Conservation (phyloP, 441 rosid species). For the Aleurites moluccanus region DNA sequence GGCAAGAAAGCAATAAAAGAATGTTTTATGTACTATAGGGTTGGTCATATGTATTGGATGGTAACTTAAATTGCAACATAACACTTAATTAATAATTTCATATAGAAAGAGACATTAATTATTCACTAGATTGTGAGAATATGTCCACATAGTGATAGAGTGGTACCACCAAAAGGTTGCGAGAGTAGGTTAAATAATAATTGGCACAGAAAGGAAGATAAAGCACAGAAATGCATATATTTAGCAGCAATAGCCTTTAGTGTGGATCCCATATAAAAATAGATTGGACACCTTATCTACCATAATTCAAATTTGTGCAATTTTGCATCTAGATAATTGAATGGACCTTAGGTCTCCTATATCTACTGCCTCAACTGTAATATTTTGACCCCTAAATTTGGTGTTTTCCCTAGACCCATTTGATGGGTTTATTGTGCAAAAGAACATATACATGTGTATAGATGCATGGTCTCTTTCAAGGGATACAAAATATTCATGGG, state of each 20-base stretch:
- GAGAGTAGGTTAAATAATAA: not conserved
- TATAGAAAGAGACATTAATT: no score
- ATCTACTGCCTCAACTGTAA: not conserved
- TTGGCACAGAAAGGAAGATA: not conserved
- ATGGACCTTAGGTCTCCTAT: slow-evolving; percentile 5
- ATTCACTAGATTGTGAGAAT: not conserved
- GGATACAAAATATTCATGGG: not conserved
- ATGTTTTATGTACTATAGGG: no score
- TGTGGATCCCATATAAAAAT: no score
- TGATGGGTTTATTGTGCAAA: not conserved
- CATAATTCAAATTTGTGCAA: not conserved
- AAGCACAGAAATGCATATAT: not conserved
- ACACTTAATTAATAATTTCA: no score
- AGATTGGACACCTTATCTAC: not conserved
- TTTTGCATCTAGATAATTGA: no score
- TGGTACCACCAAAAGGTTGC: not conserved
- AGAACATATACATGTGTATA: no score
- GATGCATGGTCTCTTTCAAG: slow-evolving; percentile 6
- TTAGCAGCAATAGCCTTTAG: no score
- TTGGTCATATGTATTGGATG: not conserved
- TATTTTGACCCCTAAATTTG: not conserved
- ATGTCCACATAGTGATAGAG: not conserved
- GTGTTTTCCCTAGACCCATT: not conserved
- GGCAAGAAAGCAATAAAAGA: not conserved
- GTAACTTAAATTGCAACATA: no score